These are phyloP conservation scores for Phytopythium kandeliae DNA, from an alignment of 352 stramenopile species.

Conservation along the genomic window DNA sequence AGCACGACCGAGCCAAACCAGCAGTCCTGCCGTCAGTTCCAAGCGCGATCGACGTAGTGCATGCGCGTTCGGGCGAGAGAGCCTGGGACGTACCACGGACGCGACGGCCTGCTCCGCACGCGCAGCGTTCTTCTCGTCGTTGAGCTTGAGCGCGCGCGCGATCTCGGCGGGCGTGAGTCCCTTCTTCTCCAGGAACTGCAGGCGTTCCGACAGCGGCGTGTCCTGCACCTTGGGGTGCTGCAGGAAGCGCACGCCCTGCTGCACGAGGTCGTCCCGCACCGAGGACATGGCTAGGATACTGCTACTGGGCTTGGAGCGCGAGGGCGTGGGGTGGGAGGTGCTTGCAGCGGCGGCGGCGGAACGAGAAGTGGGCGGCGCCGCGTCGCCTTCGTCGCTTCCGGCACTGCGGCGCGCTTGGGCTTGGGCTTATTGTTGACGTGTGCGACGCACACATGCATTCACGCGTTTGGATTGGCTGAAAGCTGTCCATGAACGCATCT, in stretches of 20 bases:
- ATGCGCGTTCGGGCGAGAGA: too few species aligned
- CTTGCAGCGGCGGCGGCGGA: too few species aligned
- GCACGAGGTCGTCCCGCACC: conserved; percentile 53
- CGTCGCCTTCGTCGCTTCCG: background rate
- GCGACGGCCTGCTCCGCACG: conserved; percentile 44
- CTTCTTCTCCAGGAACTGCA: conserved; percentile 77
- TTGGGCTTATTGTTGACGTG: conserved; percentile 12
- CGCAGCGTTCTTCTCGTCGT: conserved; percentile 56
- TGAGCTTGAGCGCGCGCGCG: conserved; percentile 51
- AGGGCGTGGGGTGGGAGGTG: too few species aligned
- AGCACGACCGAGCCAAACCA: background rate
- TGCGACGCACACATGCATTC: conserved; percentile 1
- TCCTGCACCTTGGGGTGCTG: conserved; percentile 74
- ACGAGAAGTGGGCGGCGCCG: background rate
- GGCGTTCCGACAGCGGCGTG: conserved; percentile 62
- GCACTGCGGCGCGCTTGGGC: background rate
- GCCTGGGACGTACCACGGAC: conserved; percentile 38
- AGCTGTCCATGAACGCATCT: background rate
- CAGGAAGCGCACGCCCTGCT: conserved; percentile 73
- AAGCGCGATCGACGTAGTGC: background rate
- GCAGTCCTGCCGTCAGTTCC: too few species aligned
- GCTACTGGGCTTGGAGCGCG: background rate
- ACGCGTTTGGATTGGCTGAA: conserved; percentile 6
- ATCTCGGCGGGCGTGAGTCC: conserved; percentile 65
- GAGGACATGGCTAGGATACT: conserved; percentile 7